Conservation (phyloP, 805 yeast genomes). For the Metschnikowia lochheadii region DNA sequence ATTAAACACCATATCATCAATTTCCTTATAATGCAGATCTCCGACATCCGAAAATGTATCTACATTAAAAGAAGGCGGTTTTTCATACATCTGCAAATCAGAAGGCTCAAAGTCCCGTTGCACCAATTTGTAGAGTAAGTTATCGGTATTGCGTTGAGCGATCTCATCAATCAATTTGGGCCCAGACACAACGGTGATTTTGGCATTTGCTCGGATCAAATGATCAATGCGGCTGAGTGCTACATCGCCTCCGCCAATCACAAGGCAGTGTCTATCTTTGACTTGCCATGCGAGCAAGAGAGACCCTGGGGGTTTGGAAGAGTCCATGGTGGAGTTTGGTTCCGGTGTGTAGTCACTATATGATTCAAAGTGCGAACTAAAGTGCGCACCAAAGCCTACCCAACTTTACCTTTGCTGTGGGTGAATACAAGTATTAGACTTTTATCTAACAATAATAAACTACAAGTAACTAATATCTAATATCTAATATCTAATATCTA, state of each 20-base stretch:
- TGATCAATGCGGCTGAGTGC: constrained; percentile 68
- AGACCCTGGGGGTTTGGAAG: constrained; percentile 29
- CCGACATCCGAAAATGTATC: constrained; percentile 9
- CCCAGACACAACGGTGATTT: constrained; percentile 59
- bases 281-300: constrained; percentile 74
- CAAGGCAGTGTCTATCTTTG: constrained; percentile 57
- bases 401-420: too few relatives aligned
- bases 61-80: constrained; percentile 10
- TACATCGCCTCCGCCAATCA: constrained; percentile 77
- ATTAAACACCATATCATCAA: constrained; percentile 32
- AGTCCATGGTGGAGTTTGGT: not conserved
- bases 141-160: constrained; percentile 25
- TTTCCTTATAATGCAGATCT: constrained; percentile 20
- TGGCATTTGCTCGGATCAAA: constrained; percentile 65
- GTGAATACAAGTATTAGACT: too few relatives aligned
- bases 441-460: too few relatives aligned
- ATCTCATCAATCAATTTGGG: constrained; percentile 28
- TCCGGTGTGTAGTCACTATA: too few relatives aligned
- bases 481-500: too few relatives aligned
- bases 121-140: constrained; percentile 40
- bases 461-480: too few relatives aligned
- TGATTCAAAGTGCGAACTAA: too few relatives aligned
- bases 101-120: constrained; percentile 41
- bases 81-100: constrained; percentile 52
- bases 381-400: too few relatives aligned